Conservation (phyloP, 2,329 filamentous ascomycete genomes). For the Calonectria naviculata region DNA sequence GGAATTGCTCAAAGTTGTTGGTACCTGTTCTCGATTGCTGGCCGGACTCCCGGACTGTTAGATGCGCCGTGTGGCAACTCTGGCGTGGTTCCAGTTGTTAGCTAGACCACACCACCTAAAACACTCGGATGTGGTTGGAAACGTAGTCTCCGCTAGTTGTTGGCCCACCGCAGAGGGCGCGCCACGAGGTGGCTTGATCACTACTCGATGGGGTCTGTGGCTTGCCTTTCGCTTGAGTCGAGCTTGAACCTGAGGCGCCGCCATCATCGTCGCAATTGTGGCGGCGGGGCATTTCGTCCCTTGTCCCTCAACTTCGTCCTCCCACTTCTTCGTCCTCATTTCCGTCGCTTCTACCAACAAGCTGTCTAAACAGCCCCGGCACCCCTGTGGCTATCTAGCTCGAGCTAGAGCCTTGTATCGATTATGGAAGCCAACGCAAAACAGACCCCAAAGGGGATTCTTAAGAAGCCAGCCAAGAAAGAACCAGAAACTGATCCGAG, state of each 20-base stretch:
- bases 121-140: constrained; percentile 6
- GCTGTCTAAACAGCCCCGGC: neutral
- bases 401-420: constrained; percentile 11
- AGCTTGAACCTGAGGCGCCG: neutral
- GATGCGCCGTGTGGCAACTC: constrained; percentile 13
- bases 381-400: neutral
- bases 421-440: constrained; percentile 43
- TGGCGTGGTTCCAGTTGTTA: neutral
- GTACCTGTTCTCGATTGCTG: neutral
- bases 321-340: neutral
- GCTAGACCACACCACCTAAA: neutral
- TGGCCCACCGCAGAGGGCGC: constrained; percentile 5
- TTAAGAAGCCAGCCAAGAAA: constrained; percentile 63
- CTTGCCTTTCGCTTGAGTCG: constrained; percentile 4
- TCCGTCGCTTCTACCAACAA: constrained; percentile 3
- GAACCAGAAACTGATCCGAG: constrained; percentile 53
- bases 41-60: constrained; percentile 8
- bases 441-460: constrained; percentile 63
- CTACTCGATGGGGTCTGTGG: constrained; percentile 10
- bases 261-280: constrained; percentile 16
- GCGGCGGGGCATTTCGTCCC: constrained; percentile 21
- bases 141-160: constrained; percentile 2
- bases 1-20: neutral
- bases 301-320: neutral
- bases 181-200: constrained; percentile 20